Conservation (phyloP, 1,139 yeast genomes). For the Magnusiomyces starmeri region DNA sequence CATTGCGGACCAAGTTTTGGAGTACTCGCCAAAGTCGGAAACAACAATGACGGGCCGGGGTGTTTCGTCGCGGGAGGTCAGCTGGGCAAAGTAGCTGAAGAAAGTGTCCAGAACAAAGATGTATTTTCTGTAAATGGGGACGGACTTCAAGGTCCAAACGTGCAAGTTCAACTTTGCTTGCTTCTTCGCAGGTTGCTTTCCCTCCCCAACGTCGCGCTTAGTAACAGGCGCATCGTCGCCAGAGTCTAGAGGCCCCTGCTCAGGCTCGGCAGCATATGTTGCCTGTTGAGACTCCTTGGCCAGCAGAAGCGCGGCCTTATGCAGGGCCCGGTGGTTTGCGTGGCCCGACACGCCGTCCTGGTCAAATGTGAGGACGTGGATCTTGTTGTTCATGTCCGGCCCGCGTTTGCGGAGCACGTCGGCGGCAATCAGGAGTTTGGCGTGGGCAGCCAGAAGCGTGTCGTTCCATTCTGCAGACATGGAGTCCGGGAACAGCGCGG, state of each 20-base stretch:
- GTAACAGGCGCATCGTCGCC: slow-evolving; percentile 14
- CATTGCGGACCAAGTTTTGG: slow-evolving; percentile 68
- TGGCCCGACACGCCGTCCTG: slow-evolving; percentile 76
- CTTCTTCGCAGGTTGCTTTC: slow-evolving; percentile 5
- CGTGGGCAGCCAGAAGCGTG: slow-evolving; percentile 34
- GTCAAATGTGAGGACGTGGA: slow-evolving; percentile 74
- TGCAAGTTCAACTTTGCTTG: slow-evolving; percentile 13
- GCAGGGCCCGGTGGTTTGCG: slow-evolving; percentile 70
- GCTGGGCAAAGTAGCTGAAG: slow-evolving; percentile 15
- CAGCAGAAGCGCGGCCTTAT: slow-evolving; percentile 46
- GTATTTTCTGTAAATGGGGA: slow-evolving; percentile 36
- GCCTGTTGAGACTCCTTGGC: slow-evolving; percentile 15
- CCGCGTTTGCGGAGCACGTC: no score
- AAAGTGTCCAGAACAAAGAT: slow-evolving; percentile 30
- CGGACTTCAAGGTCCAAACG: slow-evolving; percentile 33
- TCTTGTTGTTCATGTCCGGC: slow-evolving; percentile 13
- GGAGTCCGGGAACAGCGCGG: slow-evolving; percentile 51
- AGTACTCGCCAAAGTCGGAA: slow-evolving; percentile 43
- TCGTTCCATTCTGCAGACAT: slow-evolving; percentile 64
- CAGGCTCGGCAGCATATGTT: slow-evolving; percentile 8
- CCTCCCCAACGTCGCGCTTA: slow-evolving; percentile 11
- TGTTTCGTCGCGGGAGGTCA: neutral
- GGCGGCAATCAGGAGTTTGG: slow-evolving; percentile 23
- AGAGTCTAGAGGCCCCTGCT: no score
- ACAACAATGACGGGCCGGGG: slow-evolving; percentile 31